A percentile compares a stretch with the other conserved stretches of the same genome.
These are phyloP conservation scores for Phytophthora gonapodyides DNA, from an alignment of 352 stramenopile species.

Conservation along the genomic window DNA sequence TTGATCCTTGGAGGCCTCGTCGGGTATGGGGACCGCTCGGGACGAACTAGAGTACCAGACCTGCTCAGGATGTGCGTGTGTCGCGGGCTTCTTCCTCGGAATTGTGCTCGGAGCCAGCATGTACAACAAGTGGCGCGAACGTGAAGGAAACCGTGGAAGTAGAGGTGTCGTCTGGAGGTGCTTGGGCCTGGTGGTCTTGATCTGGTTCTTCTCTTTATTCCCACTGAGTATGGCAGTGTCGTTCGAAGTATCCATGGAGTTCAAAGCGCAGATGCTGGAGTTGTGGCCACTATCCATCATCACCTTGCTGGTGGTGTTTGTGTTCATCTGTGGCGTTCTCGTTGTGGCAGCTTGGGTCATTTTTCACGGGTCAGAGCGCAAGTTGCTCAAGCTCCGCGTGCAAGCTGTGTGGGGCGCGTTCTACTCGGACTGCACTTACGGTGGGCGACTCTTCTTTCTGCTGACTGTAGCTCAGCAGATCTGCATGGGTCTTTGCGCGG, in stretches of 20 bases:
- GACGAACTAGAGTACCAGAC: slow-evolving; percentile 37
- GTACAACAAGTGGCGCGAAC: slow-evolving; percentile 16
- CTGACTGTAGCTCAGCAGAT: slow-evolving; percentile 50
- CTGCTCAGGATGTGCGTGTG: slow-evolving; percentile 34
- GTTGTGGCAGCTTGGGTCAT: slow-evolving; percentile 41
- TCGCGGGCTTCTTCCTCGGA: slow-evolving; percentile 43
- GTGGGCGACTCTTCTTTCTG: slow-evolving; percentile 56
- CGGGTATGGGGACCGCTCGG: slow-evolving; percentile 53
- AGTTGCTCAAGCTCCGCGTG: slow-evolving; percentile 41
- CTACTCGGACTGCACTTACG: slow-evolving; percentile 53
- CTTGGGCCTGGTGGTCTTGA: slow-evolving; percentile 48
- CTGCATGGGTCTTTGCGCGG: slow-evolving; percentile 46
- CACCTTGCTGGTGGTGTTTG: slow-evolving; percentile 35
- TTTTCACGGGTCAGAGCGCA: slow-evolving; percentile 33
- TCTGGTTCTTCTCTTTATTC: slow-evolving; percentile 61
- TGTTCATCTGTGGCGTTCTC: slow-evolving; percentile 36
- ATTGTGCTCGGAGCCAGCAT: slow-evolving; percentile 26
- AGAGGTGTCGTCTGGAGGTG: slow-evolving; percentile 48
- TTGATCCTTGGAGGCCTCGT: slow-evolving; percentile 55
- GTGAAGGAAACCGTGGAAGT: neutral
- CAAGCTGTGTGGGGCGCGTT: slow-evolving; percentile 54
- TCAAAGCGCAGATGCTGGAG: slow-evolving; percentile 27
- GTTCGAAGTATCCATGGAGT: slow-evolving; percentile 67
- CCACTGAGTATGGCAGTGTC: slow-evolving; percentile 50
- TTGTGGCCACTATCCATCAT: slow-evolving; percentile 25